Base-by-base conservation (phyloP, 768 basidiomycete genomes). In the Mycena pura region DNA sequence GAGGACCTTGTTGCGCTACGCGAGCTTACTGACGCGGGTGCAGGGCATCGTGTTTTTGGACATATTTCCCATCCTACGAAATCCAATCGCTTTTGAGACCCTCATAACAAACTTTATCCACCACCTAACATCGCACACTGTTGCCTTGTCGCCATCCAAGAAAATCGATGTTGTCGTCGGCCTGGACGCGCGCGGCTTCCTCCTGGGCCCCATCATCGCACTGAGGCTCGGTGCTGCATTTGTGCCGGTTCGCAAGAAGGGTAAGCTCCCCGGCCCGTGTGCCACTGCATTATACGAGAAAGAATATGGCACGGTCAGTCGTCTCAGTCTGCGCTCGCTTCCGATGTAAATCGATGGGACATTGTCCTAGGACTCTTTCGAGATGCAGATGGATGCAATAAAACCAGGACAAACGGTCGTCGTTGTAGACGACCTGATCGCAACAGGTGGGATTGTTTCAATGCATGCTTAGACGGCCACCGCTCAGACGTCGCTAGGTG, bases 101-200 rank as follows among this genome's bases (percentile, higher is more conserved):
- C 84, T 99, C 38, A 90, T 97, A 72, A 93, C 94, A 13, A 90
- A 97, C 72, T 82, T 98, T 60, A 73, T 92, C 51, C 84, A 96
- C 76, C 96, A 91, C 71, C 78, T 99, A 71, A 89, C 89, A 52
- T 93, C 92, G 24, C 78, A 87, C 60, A 93, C 91, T 8, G 80
- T 95, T 66, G 82, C 85, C 21, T 78, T 77, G 45, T 79, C 85
- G 14, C 78, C 84, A 3, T 76, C 76, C 49, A 84, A 83, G 64
- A 94, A 89, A 74, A 85, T 96, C 66, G 96, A 99, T 74, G 91
- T 93, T 51, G 84, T 99, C 65, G 94, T 99, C 56, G 97, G 93
- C 29, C 84, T 99, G 41, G 97, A 99, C 74, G 96, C 96, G 22
- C 84, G 97, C 55, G 97, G 97, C 14, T 99, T 99, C 80, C 84